phyloP scores from a whole-genome alignment of 495 filamentous ascomycete species.

The Xylaria venustula region DNA sequence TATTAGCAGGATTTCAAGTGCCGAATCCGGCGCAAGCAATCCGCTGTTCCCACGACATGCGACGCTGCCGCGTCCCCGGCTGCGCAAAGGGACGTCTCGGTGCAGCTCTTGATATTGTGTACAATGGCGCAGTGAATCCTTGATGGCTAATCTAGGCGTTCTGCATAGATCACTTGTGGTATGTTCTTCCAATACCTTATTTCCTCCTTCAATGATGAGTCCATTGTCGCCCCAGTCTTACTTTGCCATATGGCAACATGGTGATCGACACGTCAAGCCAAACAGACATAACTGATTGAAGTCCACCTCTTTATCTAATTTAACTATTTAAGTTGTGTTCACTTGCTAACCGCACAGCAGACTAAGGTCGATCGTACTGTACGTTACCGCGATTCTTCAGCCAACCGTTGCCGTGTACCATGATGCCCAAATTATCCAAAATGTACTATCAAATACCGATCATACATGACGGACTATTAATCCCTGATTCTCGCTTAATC shows the following conservation, averaged over 20 bases:
- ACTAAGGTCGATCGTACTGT: not conserved
- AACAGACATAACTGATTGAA: conserved; percentile 77
- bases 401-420: conserved; percentile 19
- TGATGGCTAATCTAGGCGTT: not conserved
- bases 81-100: not conserved
- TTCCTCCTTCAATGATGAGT: conserved; percentile 65
- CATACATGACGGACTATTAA: conserved; percentile 39
- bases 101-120: not conserved
- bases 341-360: not conserved
- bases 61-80: no score
- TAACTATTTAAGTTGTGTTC: not conserved
- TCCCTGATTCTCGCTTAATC: conserved; percentile 46
- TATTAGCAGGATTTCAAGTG: no score
- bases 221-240: conserved; percentile 94
- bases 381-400: not conserved
- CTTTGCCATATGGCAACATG: conserved; percentile 60
- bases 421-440: conserved; percentile 54
- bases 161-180: conserved; percentile 23
- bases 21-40: no score
- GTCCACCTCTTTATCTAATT: conserved; percentile 2
- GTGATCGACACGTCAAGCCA: conserved; percentile 93
- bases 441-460: conserved; percentile 70
- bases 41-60: no score
- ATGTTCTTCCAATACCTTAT: conserved; percentile 24
- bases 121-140: not conserved